Percentiles rank a stretch among this genome's conserved stretches.
These are phyloP conservation scores for Trichoderma lentiforme DNA, from an alignment of 2,329 filamentous ascomycete species.

Conservation along the genomic window DNA sequence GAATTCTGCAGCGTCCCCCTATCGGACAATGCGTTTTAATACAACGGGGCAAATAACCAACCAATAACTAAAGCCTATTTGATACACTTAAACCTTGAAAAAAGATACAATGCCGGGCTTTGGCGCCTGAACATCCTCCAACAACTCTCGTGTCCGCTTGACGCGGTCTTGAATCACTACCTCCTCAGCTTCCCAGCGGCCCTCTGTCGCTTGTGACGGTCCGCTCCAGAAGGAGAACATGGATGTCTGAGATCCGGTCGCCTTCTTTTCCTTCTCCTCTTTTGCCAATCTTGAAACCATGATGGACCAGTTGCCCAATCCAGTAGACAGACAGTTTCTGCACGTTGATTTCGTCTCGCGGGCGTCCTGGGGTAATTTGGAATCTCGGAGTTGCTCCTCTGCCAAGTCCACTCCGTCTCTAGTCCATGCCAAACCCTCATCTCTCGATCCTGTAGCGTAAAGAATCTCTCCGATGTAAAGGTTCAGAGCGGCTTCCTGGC, in stretches of 20 bases:
- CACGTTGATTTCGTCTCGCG: slow-evolving; percentile 53
- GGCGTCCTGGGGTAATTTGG: slow-evolving; percentile 31
- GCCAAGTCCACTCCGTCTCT: slow-evolving; percentile 80
- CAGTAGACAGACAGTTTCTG: slow-evolving; percentile 71
- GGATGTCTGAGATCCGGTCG: slow-evolving; percentile 31
- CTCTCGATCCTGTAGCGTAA: slow-evolving; percentile 59
- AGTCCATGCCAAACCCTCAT: slow-evolving; percentile 83
- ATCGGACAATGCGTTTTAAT: background rate
- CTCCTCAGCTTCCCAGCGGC: slow-evolving; percentile 54
- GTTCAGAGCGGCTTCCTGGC: slow-evolving; percentile 82
- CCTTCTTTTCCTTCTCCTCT: slow-evolving; percentile 43
- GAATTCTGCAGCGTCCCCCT: background rate
- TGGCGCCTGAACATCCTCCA: slow-evolving; percentile 47
- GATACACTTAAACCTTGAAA: slow-evolving; percentile 38
- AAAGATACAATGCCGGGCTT: slow-evolving; percentile 33
- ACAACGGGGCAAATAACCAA: background rate
- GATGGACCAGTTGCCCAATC: slow-evolving; percentile 74
- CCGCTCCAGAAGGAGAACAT: slow-evolving; percentile 39
- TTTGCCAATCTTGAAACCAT: slow-evolving; percentile 69
- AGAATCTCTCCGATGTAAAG: slow-evolving; percentile 93
- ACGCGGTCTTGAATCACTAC: slow-evolving; percentile 52
- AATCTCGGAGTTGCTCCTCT: slow-evolving; percentile 60
- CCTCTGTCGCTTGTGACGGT: slow-evolving; percentile 35
- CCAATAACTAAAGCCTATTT: background rate
- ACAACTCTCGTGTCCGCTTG: slow-evolving; percentile 48